Base-by-base conservation (phyloP, 768 basidiomycete genomes). In the Clitopilus hobsonii region DNA sequence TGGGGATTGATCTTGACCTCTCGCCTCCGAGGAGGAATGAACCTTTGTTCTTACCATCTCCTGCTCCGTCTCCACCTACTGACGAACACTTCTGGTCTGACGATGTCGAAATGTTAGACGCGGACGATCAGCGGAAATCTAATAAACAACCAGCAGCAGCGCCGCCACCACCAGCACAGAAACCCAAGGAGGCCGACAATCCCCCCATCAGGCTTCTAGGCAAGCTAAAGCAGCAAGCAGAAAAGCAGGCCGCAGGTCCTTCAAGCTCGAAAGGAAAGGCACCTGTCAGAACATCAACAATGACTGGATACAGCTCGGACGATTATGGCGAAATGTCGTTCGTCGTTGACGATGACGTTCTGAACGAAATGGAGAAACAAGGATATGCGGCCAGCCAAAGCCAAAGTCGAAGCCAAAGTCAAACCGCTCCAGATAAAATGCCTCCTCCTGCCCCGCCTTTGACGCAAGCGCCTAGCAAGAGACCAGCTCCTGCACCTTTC, bases 301-400 rank as follows among this genome's bases (percentile, higher is more conserved):
- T 10, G 18, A 28, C 26, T 11, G 47, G 28, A 20, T 29, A 51
- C 27, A 57, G 54, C 52, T 60, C 56, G 14, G 62, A 61, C 49
- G 58, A 62, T 51, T 60, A 64, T 38, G 45, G 49, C 30, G 52
- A 54, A 36, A 55, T 63, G 29, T 53, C 53, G 22, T 69, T 69
- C 50, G 70, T 71, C 57, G 63, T 67, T 22, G 68, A 71, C 49
- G 52, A 67, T 55, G 63, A 65, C 23, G 59, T 58, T 7, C 61
- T 72, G 20, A 68, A 70, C 56, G 60, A 62, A 57, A 58, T 69
- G 3, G 71, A 74, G 26, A 29, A 53, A 38, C 41, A 54, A 48
- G 41, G 49, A 3, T 49, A 54, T 20, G 28, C 41, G 24, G 28
- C 25, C 26, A 41, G 47, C 18, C 48, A 38, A 52, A 30, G 27